These are phyloP conservation scores for Agaricus bisporus DNA, from an alignment of 768 basidiomycete species.

Conservation along the genomic window DNA sequence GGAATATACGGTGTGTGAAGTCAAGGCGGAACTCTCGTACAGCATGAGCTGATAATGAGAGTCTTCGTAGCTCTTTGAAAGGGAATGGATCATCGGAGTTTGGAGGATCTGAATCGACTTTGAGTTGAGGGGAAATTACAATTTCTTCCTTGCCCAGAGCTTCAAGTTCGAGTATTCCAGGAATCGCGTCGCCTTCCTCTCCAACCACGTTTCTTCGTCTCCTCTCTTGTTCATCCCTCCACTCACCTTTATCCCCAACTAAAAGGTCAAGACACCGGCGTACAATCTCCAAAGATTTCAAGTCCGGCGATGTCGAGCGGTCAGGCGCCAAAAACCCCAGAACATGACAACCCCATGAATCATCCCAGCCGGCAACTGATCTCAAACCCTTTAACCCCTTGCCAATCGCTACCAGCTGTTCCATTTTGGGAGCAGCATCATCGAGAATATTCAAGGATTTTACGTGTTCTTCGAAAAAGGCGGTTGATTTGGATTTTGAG, in stretches of 20 bases:
- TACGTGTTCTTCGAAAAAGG: conserved; percentile 4
- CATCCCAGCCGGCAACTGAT: conserved; percentile 3
- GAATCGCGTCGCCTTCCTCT: neutral
- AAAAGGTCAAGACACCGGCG: neutral
- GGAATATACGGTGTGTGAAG: conserved; percentile 1
- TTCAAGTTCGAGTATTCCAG: neutral
- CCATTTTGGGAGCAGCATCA: neutral
- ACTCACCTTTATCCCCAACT: neutral
- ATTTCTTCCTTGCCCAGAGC: neutral
- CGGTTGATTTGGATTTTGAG: conserved; percentile 1
- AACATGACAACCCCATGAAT: conserved; percentile 1
- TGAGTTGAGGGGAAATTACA: too few species aligned
- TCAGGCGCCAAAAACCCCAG: neutral
- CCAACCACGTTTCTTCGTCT: neutral
- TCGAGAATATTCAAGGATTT: neutral
- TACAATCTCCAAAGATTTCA: neutral
- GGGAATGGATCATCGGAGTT: neutral
- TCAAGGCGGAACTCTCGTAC: neutral
- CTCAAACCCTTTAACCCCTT: neutral
- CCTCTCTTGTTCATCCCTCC: neutral
- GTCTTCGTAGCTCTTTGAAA: neutral
- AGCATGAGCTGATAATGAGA: neutral
- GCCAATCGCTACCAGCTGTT: conserved; percentile 1
- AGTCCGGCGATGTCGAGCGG: neutral
- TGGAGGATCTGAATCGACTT: too few species aligned